Percentiles rank a stretch among this genome's conserved stretches.
phyloP scores from a whole-genome alignment of 495 filamentous ascomycete species.

The Penicillium alfredii region DNA sequence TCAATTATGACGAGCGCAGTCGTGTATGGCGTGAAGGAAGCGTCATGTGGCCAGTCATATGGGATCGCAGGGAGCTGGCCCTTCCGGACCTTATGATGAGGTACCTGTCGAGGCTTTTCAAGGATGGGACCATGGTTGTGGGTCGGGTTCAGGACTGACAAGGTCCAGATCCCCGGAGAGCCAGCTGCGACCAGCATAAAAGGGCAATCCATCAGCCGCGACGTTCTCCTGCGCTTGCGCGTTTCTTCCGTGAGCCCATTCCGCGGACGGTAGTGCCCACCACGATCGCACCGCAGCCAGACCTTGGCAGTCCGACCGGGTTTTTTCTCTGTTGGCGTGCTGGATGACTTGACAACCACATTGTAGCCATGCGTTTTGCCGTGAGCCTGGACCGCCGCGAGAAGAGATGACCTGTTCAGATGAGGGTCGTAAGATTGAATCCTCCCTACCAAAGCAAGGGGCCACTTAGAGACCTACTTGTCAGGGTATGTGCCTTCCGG shows the following conservation, averaged over 20 bases:
- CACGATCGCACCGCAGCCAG: conserved; percentile 47
- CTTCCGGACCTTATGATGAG: conserved; percentile 42
- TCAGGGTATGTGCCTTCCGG: conserved; percentile 43
- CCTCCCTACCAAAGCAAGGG: neutral
- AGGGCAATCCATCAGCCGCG: conserved; percentile 44
- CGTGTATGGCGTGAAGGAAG: conserved; percentile 47
- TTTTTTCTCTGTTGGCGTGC: conserved; percentile 44
- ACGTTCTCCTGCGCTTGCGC: conserved; percentile 41
- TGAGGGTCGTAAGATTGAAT: conserved; percentile 4
- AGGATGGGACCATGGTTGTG: conserved; percentile 43
- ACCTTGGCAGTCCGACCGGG: conserved; percentile 43
- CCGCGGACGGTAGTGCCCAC: conserved; percentile 44
- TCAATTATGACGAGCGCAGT: conserved; percentile 66
- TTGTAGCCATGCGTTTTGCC: conserved; percentile 44
- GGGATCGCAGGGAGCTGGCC: conserved; percentile 45
- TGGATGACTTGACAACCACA: conserved; percentile 45
- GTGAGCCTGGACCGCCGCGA: conserved; percentile 40
- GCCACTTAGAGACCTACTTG: conserved; percentile 27
- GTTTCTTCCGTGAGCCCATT: conserved; percentile 47
- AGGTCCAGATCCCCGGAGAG: conserved; percentile 40
- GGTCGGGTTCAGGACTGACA: conserved; percentile 39
- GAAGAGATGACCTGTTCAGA: conserved; percentile 29
- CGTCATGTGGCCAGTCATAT: conserved; percentile 61
- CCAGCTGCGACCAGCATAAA: conserved; percentile 44
- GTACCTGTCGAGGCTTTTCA: conserved; percentile 36